Conservation (phyloP, 768 basidiomycete species). For the Tremella mesenterica region DNA sequence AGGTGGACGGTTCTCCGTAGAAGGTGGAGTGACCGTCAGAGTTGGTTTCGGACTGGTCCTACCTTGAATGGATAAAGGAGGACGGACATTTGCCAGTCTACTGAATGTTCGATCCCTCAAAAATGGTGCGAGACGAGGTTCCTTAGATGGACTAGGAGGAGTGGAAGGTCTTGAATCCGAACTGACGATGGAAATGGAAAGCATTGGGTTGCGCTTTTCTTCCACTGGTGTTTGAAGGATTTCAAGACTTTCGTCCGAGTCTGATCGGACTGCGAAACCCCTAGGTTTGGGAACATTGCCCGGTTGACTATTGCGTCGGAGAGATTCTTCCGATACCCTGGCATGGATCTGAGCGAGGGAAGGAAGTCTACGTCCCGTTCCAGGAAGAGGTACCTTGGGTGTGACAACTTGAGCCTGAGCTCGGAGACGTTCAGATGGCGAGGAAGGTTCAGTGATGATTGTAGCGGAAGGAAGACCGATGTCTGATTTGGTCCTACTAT, state of each 20-base stretch:
- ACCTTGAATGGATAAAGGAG: slow-evolving; percentile 10
- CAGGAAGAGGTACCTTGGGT: neutral
- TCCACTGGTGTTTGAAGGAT: slow-evolving; percentile 26
- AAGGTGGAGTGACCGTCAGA: slow-evolving; percentile 23
- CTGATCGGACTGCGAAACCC: slow-evolving; percentile 8
- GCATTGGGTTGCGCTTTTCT: slow-evolving; percentile 16
- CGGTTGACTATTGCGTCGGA: slow-evolving; percentile 14
- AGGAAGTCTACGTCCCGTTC: slow-evolving; percentile 10
- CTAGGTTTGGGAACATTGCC: slow-evolving; percentile 8
- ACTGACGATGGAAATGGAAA: slow-evolving; percentile 12
- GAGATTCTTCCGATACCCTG: slow-evolving; percentile 15
- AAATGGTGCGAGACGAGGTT: slow-evolving; percentile 27
- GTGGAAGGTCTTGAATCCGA: slow-evolving; percentile 20
- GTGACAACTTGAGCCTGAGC: slow-evolving; percentile 6
- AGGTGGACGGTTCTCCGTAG: slow-evolving; percentile 7
- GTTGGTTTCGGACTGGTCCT: slow-evolving; percentile 7
- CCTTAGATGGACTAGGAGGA: slow-evolving; percentile 15
- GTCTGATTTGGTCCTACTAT: slow-evolving; percentile 19
- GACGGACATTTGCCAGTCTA: slow-evolving; percentile 9
- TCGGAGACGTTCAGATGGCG: slow-evolving; percentile 6
- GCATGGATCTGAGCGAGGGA: slow-evolving; percentile 35
- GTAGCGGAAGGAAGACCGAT: slow-evolving; percentile 6
- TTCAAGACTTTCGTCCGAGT: slow-evolving; percentile 23
- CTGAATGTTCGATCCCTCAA: slow-evolving; percentile 26
- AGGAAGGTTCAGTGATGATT: neutral